Base-by-base conservation (phyloP, 2,329 filamentous ascomycete species). In the Lasiodiplodia theobromae region DNA sequence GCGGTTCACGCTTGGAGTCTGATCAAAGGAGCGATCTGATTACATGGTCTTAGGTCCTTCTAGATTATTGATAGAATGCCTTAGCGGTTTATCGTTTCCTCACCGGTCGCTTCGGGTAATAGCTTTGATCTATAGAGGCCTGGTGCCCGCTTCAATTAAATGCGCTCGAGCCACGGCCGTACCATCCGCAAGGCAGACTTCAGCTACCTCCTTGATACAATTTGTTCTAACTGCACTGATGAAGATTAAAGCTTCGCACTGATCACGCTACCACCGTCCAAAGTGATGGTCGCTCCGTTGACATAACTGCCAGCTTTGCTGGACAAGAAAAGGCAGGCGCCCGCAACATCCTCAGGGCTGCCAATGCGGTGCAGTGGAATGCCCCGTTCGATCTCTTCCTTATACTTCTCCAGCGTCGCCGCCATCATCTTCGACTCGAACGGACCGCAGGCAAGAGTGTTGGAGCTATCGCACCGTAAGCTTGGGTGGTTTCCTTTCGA, bases 381-480 rank as follows among this genome's bases (percentile, higher is more conserved):
- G 3, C 88, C 85, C 0, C 78, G 80, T 68, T 84, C 83, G 72
- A 91, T 89, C 7, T 77, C 77, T 4, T 87, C 86, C 58, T 85
- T 82, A 69, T 85, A 85, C 38, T 88, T 83, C 68, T 87, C 81
- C 73, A 90, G 85, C 79, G 91, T 92, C 1, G 87, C 85, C 49
- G 89, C 90, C 91, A 92, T 92, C 86, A 92, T 91, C 74, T 89
- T 91, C 21, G 89, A 90, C 71, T 89, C 84, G 70, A 91, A 91
- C 3, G 91, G 90, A 3, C 91, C 91, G 70, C 90, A 92, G 6
- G 91, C 91, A 68, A 93, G 79, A 3, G 88, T 88, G 75, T 93
- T 93, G 71, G 84, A 86, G 31, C 65, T 67, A 1, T 34, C 25
- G 6, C 8, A n/a, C 7, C 14, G 31, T 67, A 10, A 67, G 54